phyloP scores from a whole-genome alignment of 108 stramenopile species.

The Poteriospumella lacustris region DNA sequence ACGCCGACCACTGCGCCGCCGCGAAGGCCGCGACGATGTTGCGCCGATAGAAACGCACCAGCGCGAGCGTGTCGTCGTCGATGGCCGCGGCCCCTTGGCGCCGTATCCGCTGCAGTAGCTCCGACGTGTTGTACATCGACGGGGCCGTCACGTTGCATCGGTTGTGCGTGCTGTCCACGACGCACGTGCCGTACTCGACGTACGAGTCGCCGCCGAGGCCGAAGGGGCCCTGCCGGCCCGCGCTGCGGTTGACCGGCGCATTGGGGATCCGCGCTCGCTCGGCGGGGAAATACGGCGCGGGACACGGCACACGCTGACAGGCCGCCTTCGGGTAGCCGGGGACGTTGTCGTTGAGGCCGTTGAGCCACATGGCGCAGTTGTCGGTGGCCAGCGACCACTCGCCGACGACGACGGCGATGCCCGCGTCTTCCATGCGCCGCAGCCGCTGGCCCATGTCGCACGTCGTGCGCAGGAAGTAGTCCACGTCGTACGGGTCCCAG shows the following conservation, averaged over 20 bases:
- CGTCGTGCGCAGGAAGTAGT: neutral
- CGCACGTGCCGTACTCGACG: conserved; percentile 32
- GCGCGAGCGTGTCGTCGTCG: too few relatives aligned
- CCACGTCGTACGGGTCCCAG: neutral
- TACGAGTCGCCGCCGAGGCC: conserved; percentile 61
- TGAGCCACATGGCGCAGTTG: conserved; percentile 87
- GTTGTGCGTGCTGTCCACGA: neutral
- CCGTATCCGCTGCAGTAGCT: too few relatives aligned
- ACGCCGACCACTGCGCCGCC: conserved; percentile 71
- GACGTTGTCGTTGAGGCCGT: conserved; percentile 79
- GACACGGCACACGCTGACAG: conserved; percentile 73
- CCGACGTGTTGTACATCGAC: too few relatives aligned
- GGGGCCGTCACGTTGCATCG: too few relatives aligned
- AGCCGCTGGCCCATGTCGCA: neutral
- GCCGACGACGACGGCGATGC: conserved; percentile 72
- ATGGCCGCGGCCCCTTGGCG: too few relatives aligned
- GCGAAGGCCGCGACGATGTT: conserved; percentile 69
- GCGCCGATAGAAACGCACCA: too few relatives aligned
- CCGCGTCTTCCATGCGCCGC: conserved; percentile 61
- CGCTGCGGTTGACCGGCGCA: conserved; percentile 68
- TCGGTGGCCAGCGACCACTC: conserved; percentile 90
- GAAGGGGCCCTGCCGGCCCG: conserved; percentile 69
- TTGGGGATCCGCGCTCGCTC: conserved; percentile 68
- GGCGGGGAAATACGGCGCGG: conserved; percentile 73
- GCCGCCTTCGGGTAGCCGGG: conserved; percentile 58